These are phyloP conservation scores for Suillus bovinus DNA, from an alignment of 768 basidiomycete genomes.

Conservation along the genomic window DNA sequence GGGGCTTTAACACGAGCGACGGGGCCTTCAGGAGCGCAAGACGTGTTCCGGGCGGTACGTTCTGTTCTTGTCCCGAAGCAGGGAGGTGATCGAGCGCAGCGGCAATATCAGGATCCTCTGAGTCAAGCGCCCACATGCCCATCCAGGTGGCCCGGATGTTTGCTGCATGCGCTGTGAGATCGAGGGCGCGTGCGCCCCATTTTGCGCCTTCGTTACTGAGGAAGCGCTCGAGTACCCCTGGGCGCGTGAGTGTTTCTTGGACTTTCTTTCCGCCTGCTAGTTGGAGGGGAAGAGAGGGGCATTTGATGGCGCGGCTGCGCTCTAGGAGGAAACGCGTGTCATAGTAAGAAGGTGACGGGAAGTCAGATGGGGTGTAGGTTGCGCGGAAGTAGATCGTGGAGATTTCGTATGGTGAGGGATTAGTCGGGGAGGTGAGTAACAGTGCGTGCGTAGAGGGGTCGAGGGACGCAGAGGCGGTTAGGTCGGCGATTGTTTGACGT, in stretches of 20 bases:
- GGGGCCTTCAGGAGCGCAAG: slow-evolving; percentile 35
- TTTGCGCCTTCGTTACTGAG: slow-evolving; percentile 43
- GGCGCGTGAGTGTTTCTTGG: slow-evolving; percentile 80
- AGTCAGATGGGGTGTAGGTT: slow-evolving; percentile 85
- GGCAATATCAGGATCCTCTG: slow-evolving; percentile 23
- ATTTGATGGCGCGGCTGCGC: slow-evolving; percentile 85
- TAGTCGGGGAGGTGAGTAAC: slow-evolving; percentile 26
- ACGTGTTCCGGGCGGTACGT: slow-evolving; percentile 23
- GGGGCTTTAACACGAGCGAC: slow-evolving; percentile 88
- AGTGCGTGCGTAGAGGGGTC: slow-evolving; percentile 47
- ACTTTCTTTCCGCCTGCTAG: slow-evolving; percentile 97
- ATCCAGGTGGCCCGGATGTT: slow-evolving; percentile 79
- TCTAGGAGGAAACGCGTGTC: slow-evolving; percentile 77
- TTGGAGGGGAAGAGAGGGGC: slow-evolving; percentile 87
- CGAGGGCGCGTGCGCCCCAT: slow-evolving; percentile 33
- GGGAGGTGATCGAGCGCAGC: slow-evolving; percentile 8
- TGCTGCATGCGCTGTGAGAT: slow-evolving; percentile 33
- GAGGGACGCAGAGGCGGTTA: slow-evolving; percentile 58
- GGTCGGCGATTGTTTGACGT: slow-evolving; percentile 74
- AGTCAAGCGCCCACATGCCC: slow-evolving; percentile 81
- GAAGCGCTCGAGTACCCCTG: slow-evolving; percentile 75
- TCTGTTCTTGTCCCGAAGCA: neutral
- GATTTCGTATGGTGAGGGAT: slow-evolving; percentile 52
- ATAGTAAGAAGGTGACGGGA: slow-evolving; percentile 65
- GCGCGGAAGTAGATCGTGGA: slow-evolving; percentile 91